Evolutionary conservation across 257 asterid genomes (phyloP), one percentile per base, ranked within the genome.

Genomic region (Plectranthus barbatus): DNA sequence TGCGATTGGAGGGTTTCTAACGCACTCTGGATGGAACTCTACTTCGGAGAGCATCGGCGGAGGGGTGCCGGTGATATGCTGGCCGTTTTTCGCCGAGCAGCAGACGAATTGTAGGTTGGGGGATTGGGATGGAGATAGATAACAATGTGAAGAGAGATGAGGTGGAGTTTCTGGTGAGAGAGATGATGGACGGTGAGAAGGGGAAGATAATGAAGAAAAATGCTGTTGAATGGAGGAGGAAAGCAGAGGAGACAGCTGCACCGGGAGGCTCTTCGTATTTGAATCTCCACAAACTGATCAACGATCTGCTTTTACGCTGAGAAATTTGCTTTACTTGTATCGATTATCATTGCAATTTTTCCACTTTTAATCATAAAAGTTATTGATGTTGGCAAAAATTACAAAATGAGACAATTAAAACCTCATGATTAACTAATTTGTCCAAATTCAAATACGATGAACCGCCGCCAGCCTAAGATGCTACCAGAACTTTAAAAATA

Each of bases 11-110:
- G n/a, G n/a, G n/a, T n/a, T n/a, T n/a, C n/a, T n/a, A n/a, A n/a
- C n/a, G n/a, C n/a, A n/a, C n/a, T n/a, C n/a, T n/a, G n/a, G n/a
- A n/a, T n/a, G n/a, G n/a, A n/a, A n/a, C n/a, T n/a, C n/a, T n/a
- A n/a, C n/a, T n/a, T n/a, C n/a, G n/a, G n/a, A n/a, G n/a, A n/a
- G 81, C 85, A 85, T 87, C 87, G 10, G 75, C 81, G 50, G 73
- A 0, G 90, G 90, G 0, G 84, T 80, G 26, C 86, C 86, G 0
- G 45, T 83, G 58, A 66, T 83, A 9, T 80, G 86, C 49, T 83
- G 84, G 90, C 90, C 90, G 0, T 76, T 78, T 12, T 83, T 80
- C 2, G 86, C 78, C 0, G 90, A 83, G 44, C 90, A 83, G 64
- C 86, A 71, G 62, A 76, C 83, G 0, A 83, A 83, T 10, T 80